Base-by-base conservation (phyloP, 2,329 filamentous ascomycete genomes). In the Escovopsis sp. region DNA sequence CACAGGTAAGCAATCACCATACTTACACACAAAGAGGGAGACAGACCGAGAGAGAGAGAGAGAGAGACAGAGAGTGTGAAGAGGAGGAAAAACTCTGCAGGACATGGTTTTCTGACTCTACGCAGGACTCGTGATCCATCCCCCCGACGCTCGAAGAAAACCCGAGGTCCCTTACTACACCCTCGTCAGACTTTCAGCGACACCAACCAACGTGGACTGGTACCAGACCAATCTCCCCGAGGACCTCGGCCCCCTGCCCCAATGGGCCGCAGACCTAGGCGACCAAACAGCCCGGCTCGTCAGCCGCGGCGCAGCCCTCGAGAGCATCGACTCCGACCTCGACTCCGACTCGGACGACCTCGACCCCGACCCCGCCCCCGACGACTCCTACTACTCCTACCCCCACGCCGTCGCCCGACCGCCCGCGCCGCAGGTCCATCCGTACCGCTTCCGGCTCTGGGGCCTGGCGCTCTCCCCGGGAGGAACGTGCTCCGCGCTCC, bases 401-500 rank as follows among this genome's bases (percentile, higher is more conserved):
- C 19, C 25, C 35, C 31, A 29, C 18, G 10, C 33, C 12, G 33
- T 2, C 34, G 19, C 16, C 31, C 12, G 28, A 15, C 28, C 47
- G 34, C 42, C 53, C 2, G 48, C 53, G 25, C 52, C 58, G 11
- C 61, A 63, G 40, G 61, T 70, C 8, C 58, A 67, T 38, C 60
- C 66, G 2, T 60, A 65, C 29, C 58, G 68, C 12, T 61, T 65
- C 33, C 61, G 68, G 8, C 57, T 73, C 28, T 72, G 68, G 66
- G 70, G 66, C 1, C 51, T 75, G 29, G 55, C 66, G 1, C 45
- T 56, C 2, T 70, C 67, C 3, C 67, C 70, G 0, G 69, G 66
- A 2, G 66, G 62, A 30, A 64, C 64, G 5, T 58, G 59, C n/a
- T 62, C 60, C 2, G 70, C 65, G 1, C 63, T 66, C 5, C 58